Evolutionary conservation across 805 yeast genomes (phyloP).

Genomic region (Schwanniomyces occidentalis): DNA sequence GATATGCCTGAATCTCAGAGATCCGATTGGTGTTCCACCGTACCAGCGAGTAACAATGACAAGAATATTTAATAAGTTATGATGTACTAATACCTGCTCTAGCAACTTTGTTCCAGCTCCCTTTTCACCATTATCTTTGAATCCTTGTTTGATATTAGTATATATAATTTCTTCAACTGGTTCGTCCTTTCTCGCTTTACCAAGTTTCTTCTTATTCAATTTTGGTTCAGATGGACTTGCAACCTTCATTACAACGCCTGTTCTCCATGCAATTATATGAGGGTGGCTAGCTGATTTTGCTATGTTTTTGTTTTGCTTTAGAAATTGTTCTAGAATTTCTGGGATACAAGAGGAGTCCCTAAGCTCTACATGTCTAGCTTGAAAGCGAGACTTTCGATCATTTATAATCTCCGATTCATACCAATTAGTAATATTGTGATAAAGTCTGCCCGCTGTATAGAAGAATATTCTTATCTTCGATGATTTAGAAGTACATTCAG

Average conservation of each 20-base stretch:
- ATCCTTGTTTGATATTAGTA: conserved; percentile 53
- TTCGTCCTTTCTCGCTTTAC: neutral
- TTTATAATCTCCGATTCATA: conserved; percentile 26
- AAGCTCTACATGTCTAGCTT: conserved; percentile 56
- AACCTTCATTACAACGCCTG: conserved; percentile 23
- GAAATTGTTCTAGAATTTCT: conserved; percentile 40
- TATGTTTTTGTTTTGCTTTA: conserved; percentile 46
- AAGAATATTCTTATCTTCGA: neutral
- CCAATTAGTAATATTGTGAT: conserved; percentile 19
- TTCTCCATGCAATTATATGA: conserved; percentile 73
- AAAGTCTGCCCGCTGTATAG: neutral
- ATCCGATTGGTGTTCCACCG: conserved; percentile 75
- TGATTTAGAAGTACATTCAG: neutral
- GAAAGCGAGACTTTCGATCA: conserved; percentile 65
- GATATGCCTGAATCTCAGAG: conserved; percentile 69
- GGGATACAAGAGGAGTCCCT: conserved; percentile 42
- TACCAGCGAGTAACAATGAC: conserved; percentile 80
- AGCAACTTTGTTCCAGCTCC: conserved; percentile 69
- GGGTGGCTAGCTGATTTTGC: conserved; percentile 64
- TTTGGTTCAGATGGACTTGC: conserved; percentile 35
- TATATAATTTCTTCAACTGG: conserved; percentile 12
- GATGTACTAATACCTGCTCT: conserved; percentile 49
- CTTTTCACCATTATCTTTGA: conserved; percentile 68
- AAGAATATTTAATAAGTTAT: conserved; percentile 52
- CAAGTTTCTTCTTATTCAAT: conserved; percentile 2